Evolutionary conservation across 75 land plant genomes (phyloP).

Genomic region (Azolla pinnata): DNA sequence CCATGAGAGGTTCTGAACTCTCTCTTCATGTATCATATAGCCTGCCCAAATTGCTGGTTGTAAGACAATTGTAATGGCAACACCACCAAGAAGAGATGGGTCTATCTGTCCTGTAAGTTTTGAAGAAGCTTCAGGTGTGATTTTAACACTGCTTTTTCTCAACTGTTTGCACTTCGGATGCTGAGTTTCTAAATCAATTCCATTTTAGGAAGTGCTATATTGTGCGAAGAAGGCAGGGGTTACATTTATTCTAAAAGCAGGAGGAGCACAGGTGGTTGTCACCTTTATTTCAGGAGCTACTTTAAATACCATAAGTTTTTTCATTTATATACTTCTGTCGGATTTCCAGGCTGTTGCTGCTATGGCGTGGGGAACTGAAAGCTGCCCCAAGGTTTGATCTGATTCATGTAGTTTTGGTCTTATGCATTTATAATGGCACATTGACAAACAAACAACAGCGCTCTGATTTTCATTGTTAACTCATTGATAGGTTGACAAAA

Average conservation of each 20-base stretch:
- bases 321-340: too few relatives aligned
- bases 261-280: slow-evolving; percentile 86
- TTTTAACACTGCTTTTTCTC: too few relatives aligned
- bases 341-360: slow-evolving; percentile 91
- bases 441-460: background rate
- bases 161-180: too few relatives aligned
- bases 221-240: slow-evolving; percentile 98
- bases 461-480: background rate
- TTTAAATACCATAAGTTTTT: too few relatives aligned
- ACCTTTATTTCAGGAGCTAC: background rate
- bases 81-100: slow-evolving; percentile 86
- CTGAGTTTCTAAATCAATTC: too few relatives aligned
- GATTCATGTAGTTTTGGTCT: background rate
- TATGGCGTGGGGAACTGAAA: slow-evolving; percentile 96
- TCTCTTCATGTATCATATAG: slow-evolving; percentile 27
- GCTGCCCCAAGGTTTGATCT: slow-evolving; percentile 81
- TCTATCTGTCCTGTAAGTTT: slow-evolving; percentile 88
- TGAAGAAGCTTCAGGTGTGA: too few relatives aligned
- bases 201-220: slow-evolving; percentile 97
- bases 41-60: slow-evolving; percentile 99
- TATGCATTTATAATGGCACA: background rate
- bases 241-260: slow-evolving; percentile 94
- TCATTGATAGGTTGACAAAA: slow-evolving; percentile 73
- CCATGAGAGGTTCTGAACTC: background rate
- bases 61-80: slow-evolving; percentile 80